A percentile compares a stretch with the other conserved stretches of the same genome.
phyloP scores from a whole-genome alignment of 352 stramenopile genomes.

The Aphanomyces stellatus region DNA sequence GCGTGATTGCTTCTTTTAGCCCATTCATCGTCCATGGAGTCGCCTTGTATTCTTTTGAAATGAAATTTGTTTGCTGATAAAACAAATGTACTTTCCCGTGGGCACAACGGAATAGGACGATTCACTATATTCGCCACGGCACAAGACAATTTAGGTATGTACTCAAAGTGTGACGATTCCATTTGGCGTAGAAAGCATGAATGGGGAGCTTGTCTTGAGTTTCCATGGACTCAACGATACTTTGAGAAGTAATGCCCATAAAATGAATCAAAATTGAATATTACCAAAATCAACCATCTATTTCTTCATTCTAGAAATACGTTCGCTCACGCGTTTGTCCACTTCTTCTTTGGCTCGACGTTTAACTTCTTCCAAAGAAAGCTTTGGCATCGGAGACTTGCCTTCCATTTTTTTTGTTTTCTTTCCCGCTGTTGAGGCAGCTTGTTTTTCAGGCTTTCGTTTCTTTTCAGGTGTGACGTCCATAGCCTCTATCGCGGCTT shows the following conservation, averaged over 20 bases:
- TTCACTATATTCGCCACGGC: too few relatives aligned
- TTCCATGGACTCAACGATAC: too few relatives aligned
- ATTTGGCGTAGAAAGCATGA: too few relatives aligned
- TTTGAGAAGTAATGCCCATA: not conserved
- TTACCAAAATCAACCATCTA: not conserved
- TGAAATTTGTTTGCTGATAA: too few relatives aligned
- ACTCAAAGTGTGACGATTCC: too few relatives aligned
- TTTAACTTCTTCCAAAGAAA: conserved; percentile 12
- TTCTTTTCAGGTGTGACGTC: conserved; percentile 9
- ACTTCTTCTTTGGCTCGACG: conserved; percentile 17
- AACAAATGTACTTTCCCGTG: too few relatives aligned
- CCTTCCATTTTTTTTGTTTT: conserved; percentile 6
- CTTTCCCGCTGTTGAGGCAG: not conserved
- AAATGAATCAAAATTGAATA: not conserved
- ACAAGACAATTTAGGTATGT: too few relatives aligned
- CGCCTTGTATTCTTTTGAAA: too few relatives aligned
- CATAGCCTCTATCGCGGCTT: conserved; percentile 55
- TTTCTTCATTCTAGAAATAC: conserved; percentile 9
- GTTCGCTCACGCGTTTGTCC: conserved; percentile 10
- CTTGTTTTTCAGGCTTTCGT: not conserved
- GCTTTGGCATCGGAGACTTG: conserved; percentile 11
- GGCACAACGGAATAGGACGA: too few relatives aligned
- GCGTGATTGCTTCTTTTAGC: too few relatives aligned
- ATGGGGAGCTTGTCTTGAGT: too few relatives aligned
- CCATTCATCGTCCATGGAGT: too few relatives aligned